Base-by-base conservation (phyloP, 768 basidiomycete genomes). In the Kondoa malvinella region DNA sequence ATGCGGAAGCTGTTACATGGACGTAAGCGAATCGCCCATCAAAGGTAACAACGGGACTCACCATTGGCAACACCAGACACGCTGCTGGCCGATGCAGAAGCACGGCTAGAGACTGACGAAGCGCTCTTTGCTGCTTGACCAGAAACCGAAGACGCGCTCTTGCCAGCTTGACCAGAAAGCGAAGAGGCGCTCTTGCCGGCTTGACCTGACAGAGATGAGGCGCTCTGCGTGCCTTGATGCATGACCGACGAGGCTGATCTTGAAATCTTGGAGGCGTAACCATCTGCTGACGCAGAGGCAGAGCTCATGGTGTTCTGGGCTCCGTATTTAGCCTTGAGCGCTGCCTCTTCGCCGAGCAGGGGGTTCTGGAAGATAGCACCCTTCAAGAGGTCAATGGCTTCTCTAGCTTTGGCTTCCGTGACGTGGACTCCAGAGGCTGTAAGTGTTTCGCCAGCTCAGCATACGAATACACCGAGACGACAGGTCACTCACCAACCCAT, bases 351-450 rank as follows among this genome's bases (percentile, higher is more conserved):
- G 17, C 69, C 73, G 16, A 66, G 67, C 4, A 68, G 68, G 70
- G 75, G 68, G 73, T 74, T 67, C 69, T 72, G 69, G 72, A 77
- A 75, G 74, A 75, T 69, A 31, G 72, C 68, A 34, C 74, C 73
- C 56, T 76, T 77, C 67, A 80, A 73, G 66, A 78, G 71, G 72
- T 75, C 29, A 80, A 76, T 70, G 25, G 84, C 77, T 59, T 77
- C 77, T 64, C 78, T 77, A n/a, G 92, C 77, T 73, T 84, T 86
- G 65, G 89, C 88, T 77, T 92, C 89, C 1, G 84, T 86, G 50
- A 82, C 83, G 69, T 84, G 84, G 29, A 88, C 83, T 50, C 86
- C 84, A 25, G 79, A 80, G 67, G 84, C 81, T 58, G 21, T 8
- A 50, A 8, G 21, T 50, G 40, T 21, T 50, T 8, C 21, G 12